Percentiles rank a stretch among this genome's conserved stretches.
Evolutionary conservation across 1,139 yeast genomes (phyloP).

Genomic region (Yamadazyma sp.): DNA sequence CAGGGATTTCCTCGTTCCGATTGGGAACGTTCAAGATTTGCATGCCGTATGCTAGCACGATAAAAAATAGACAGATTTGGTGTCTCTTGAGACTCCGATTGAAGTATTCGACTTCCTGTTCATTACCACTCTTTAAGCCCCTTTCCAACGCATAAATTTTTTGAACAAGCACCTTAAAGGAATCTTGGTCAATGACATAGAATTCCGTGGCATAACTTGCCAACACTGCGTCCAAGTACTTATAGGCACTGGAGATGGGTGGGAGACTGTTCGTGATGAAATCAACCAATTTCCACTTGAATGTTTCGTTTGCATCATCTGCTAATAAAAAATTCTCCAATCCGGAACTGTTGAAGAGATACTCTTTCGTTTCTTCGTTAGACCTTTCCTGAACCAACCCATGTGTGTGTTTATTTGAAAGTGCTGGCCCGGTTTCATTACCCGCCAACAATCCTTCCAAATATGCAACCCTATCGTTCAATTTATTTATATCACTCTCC

Average conservation of each 20-base stretch:
- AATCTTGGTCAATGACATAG: conserved; percentile 13
- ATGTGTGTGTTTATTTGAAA: too few relatives aligned
- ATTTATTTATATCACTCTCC: conserved; percentile 48
- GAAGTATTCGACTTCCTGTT: conserved; percentile 3
- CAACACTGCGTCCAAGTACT: conserved; percentile 12
- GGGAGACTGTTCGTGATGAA: conserved; percentile 22
- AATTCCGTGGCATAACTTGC: conserved; percentile 17
- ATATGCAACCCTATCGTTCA: conserved; percentile 40
- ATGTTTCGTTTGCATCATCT: conserved; percentile 26
- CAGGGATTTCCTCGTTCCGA: conserved; percentile 25
- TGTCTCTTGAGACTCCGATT: conserved; percentile 13
- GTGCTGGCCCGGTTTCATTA: neutral
- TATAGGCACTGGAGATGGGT: conserved; percentile 8
- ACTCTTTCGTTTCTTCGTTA: conserved; percentile 13
- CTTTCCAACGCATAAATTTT: conserved; percentile 28
- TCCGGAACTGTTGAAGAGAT: conserved; percentile 14
- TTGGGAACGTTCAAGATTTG: conserved; percentile 22
- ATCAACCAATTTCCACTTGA: conserved; percentile 24
- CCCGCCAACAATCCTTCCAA: conserved; percentile 24
- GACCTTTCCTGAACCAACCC: conserved; percentile 13
- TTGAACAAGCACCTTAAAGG: conserved; percentile 18
- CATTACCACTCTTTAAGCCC: conserved; percentile 16
- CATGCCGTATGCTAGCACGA: conserved; percentile 38
- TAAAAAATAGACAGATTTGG: conserved; percentile 31
- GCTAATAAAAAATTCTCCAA: conserved; percentile 22